Evolutionary conservation across 1,284 basidiomycete species (phyloP), one percentile per base, ranked within the genome.

Genomic region (Porogramme epimiltina): DNA sequence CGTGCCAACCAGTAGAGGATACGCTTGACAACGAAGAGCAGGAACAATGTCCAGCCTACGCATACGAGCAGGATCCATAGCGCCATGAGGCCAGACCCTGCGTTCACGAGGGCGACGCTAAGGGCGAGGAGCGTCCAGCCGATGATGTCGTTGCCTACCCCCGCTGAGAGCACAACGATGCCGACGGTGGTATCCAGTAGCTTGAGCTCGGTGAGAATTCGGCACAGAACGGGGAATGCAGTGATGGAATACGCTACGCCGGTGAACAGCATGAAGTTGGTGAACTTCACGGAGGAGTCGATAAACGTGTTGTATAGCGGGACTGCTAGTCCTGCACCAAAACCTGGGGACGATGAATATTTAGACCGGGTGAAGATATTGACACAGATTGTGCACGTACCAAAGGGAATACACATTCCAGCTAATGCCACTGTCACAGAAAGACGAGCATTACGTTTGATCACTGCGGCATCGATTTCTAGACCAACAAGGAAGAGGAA

Each of bases 211-310:
- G 88, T 87, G 44, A 94, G 74, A 60, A 94, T 93, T 44, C 96
- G 88, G 68, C 95, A 98, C 3, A 98, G 80, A 3, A 99, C 95
- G 0, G 89, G 91, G 68, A 96, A 96, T 0, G 95, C 95, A 0
- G 95, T 98, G 69, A 98, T 98, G 2, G 89, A 88, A 73, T 87
- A 93, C 0, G 94, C 88, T 16, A 96, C 92, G 43, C 93, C 93
- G 37, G 92, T 86, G 70, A 98, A 98, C 38, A 99, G 85, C 78
- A 98, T 84, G 70, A 98, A 98, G 66, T 97, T 82, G 1, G 91
- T 87, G 68, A 91, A 78, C 39, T 84, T 73, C 51, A 89, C 81
- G 40, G 70, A 73, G 0, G 70, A 63, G 59, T 86, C 78, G 63
- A 96, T 87, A 70, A 95, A 96, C 3, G 80, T 66, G 47, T 87